Base-by-base conservation (phyloP, 768 basidiomycete species). In the Russula virescens region DNA sequence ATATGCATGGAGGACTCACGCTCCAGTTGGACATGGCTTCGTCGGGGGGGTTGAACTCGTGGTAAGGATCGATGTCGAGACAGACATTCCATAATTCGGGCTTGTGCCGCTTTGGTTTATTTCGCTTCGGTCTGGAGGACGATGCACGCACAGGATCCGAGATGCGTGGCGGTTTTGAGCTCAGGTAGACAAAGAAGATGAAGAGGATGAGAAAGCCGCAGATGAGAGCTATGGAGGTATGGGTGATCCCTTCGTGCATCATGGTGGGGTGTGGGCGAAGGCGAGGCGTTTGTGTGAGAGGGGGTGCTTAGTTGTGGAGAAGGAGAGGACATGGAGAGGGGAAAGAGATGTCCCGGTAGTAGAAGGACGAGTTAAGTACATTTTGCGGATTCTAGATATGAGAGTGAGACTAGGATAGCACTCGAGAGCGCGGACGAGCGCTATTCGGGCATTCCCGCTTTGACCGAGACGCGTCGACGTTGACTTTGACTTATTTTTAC, bases 31-130 rank as follows among this genome's bases (percentile, higher is more conserved):
- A 35, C 49, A 43, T n/a, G 11, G 43, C 23, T 16, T 26, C 51
- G 16, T 23, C 58, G 1, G 18, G 47, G 9, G 35, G 47, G 21
- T 19, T 26, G 14, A 28, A 8, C 5, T 16, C 46, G 9, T 26
- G 7, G 11, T 19, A 34, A 34, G 34, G 42, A 21, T 40, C 61
- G 6, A 53, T 28, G 14, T 57, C 58, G 18, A 66, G 65, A n/a
- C 42, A 51, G 48, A 61, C 19, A 16, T 62, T 65, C 54, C 49
- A 66, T 56, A 62, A 21, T 47, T 35, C 56, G 21, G 66, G 67
- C 45, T 19, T 62, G 34, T 6, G 21, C 1, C 8, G 19, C n/a
- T 11, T 16, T 56, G 28, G 16, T 18, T 18, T 7, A 2, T 14
- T 10, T 46, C 21, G 31, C 13, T 19, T 40, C 23, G 11, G 9